A percentile compares a stretch with the other conserved stretches of the same genome.
These are phyloP conservation scores for Choanephora cucurbitarum DNA, from an alignment of 371 early-diverging fungal genomes.

Conservation along the genomic window DNA sequence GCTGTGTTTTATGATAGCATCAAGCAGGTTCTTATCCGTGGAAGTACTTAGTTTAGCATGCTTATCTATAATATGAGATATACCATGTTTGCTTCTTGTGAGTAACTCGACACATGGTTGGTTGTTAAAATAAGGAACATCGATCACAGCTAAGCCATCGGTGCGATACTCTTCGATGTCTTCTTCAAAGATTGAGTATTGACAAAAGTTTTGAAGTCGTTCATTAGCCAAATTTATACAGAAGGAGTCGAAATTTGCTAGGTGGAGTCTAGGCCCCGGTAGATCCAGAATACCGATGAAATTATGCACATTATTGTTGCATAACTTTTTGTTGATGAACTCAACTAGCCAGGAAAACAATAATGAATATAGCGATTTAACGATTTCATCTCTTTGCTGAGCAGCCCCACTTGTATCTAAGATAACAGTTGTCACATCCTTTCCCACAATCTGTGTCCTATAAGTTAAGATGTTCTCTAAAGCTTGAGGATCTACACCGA, in stretches of 20 bases:
- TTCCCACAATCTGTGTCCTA: slow-evolving; percentile 74
- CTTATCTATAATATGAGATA: slow-evolving; percentile 61
- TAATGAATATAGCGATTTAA: slow-evolving; percentile 77
- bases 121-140: slow-evolving; percentile 54
- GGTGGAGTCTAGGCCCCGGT: slow-evolving; percentile 28
- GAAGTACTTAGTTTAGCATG: slow-evolving; percentile 39
- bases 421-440: slow-evolving; percentile 85
- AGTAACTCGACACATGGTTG: slow-evolving; percentile 56
- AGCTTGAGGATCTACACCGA: slow-evolving; percentile 80
- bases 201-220: slow-evolving; percentile 71
- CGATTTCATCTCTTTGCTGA: slow-evolving; percentile 78
- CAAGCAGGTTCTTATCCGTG: slow-evolving; percentile 44
- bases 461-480: slow-evolving; percentile 85
- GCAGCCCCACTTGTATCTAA: slow-evolving; percentile 74
- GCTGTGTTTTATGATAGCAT: slow-evolving; percentile 43
- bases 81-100: slow-evolving; percentile 50
- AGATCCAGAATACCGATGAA: slow-evolving; percentile 79
- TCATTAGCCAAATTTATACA: slow-evolving; percentile 86
- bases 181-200: slow-evolving; percentile 67
- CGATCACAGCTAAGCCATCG: slow-evolving; percentile 59
- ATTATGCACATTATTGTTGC: slow-evolving; percentile 59
- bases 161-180: slow-evolving; percentile 50
- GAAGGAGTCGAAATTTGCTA: slow-evolving; percentile 50
- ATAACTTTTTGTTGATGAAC: slow-evolving; percentile 83
- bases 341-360: slow-evolving; percentile 91